phyloP scores from a whole-genome alignment of 257 asterid genomes.

The Salvia rosmarinus region DNA sequence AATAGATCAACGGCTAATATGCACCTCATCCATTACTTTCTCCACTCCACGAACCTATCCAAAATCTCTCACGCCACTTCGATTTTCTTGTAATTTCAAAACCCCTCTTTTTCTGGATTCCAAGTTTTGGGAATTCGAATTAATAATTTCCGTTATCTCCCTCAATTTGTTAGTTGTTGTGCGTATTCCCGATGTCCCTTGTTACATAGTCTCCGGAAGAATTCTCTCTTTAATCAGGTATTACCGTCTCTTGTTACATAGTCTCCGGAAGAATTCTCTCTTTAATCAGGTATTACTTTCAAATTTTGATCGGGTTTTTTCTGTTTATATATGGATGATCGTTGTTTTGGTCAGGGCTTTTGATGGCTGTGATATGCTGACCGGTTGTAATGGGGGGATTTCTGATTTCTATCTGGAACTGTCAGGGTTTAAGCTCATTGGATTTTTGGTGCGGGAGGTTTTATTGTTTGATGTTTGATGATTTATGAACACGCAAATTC shows the following conservation, averaged over 20 bases:
- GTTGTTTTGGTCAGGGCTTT: constrained; percentile 6
- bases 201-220: constrained; percentile 11
- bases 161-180: neutral
- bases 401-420: constrained; percentile 18
- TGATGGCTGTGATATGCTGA: neutral
- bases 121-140: neutral
- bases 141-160: neutral
- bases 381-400: constrained; percentile 6
- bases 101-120: constrained; percentile 20
- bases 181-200: constrained; percentile 13
- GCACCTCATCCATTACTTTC: neutral
- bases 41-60: neutral
- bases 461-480: neutral
- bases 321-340: neutral
- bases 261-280: constrained; percentile 11
- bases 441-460: neutral
- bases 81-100: constrained; percentile 22
- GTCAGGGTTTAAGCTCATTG: constrained; percentile 30
- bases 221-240: constrained; percentile 27
- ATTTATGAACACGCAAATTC: neutral
- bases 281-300: constrained; percentile 30
- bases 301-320: neutral
- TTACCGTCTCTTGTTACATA: neutral
- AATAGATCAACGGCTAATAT: neutral
- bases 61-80: constrained; percentile 21